phyloP scores from a whole-genome alignment of 2,329 filamentous ascomycete genomes.

The Aspergillus pseudoviridinutans region DNA sequence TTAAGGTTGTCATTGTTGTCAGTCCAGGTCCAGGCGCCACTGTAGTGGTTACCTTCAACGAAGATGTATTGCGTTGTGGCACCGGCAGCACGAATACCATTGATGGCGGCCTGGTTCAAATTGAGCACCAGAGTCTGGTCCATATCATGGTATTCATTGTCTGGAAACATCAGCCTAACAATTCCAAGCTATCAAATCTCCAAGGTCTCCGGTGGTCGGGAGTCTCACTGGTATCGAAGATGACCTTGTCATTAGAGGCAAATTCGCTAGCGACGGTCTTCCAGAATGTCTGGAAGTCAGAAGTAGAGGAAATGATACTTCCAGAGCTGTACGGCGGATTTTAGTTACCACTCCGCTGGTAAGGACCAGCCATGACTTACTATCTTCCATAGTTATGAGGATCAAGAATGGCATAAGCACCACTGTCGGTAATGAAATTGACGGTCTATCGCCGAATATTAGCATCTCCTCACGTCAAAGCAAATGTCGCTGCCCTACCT shows the following conservation, averaged over 20 bases:
- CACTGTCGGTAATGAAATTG: constrained; percentile 40
- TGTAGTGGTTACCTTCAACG: constrained; percentile 52
- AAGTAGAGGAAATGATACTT: constrained; percentile 36
- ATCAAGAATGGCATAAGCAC: constrained; percentile 53
- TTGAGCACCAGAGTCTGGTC: constrained; percentile 55
- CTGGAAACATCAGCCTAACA: constrained; percentile 15
- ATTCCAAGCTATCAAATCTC: neutral
- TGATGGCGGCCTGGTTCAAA: constrained; percentile 62
- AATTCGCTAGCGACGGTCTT: constrained; percentile 53
- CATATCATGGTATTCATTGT: constrained; percentile 65
- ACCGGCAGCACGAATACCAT: constrained; percentile 57
- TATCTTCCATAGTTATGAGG: constrained; percentile 58
- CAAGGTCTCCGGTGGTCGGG: neutral
- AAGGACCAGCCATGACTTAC: constrained; percentile 11
- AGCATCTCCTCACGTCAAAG: neutral
- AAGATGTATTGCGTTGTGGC: constrained; percentile 57
- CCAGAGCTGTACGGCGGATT: constrained; percentile 9
- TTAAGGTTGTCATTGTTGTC: constrained; percentile 41
- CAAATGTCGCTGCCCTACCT: constrained; percentile 8
- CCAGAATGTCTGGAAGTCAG: constrained; percentile 56
- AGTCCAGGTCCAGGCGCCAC: constrained; percentile 49
- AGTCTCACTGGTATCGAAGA: constrained; percentile 56
- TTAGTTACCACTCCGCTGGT: neutral
- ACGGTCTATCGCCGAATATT: constrained; percentile 22
- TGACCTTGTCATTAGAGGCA: constrained; percentile 51